Base-by-base conservation (phyloP, 768 basidiomycete species). In the Suillus sp. region DNA sequence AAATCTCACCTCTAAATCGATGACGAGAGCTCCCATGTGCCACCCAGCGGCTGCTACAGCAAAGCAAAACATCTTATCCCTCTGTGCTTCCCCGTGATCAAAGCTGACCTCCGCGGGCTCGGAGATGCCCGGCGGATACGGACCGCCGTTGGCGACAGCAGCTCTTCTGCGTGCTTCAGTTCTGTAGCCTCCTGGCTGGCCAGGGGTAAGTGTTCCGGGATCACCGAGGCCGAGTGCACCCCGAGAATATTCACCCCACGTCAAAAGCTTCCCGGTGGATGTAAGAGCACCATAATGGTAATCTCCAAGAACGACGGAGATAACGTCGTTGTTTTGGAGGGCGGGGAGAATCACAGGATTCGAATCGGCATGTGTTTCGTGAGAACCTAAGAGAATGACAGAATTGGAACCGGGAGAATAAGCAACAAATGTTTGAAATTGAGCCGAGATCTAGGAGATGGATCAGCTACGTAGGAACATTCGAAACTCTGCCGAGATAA, bases 231-330 rank as follows among this genome's bases (percentile, higher is more conserved):
- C 96, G 42, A 97, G 80, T 2, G 95, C 95, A 13, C 96, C 95
- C 35, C 77, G 73, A 25, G 89, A 90, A 75, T 87, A 90, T 30
- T 74, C 67, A 18, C 93, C 94, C 93, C 92, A 96, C 13, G 95
- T 92, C 22, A 90, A 78, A 30, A 95, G 78, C 70, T 87, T 83
- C 18, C 96, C 96, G 27, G 80, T 74, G 43, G 84, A 80, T 3
- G 93, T 96, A 69, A 97, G 79, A 1, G 96, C 96, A 40, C 87
- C 92, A 71, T 82, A 87, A 78, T 99, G 96, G 74, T 96, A 97
- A 75, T 99, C 96, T 6, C 96, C 96, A 58, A 95, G 82, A 16
- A 90, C 89, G 61, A 96, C 87, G 58, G 93, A 92, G 64, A 98
- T 96, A 60, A 98, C 85, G 42, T 83, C 80, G 66, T 78, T 84